Evolutionary conservation across 2,329 filamentous ascomycete genomes (phyloP), one percentile per base, ranked within the genome.

Genomic region (Phialemonium atrogriseum): DNA sequence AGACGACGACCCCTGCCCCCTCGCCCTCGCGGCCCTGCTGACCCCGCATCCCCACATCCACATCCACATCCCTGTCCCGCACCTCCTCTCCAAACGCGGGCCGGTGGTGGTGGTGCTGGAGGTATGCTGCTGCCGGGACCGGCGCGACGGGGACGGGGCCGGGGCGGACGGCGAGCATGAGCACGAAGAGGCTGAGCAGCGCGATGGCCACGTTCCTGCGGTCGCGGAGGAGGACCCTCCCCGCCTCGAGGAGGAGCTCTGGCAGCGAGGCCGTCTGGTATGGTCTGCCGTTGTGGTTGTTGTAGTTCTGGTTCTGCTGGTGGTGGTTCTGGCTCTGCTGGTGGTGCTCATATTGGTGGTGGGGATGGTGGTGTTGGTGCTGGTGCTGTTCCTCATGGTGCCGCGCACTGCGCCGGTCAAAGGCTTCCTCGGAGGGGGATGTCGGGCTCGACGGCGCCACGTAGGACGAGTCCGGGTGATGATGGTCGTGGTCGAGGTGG

Each of bases 151-250:
- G n/a, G n/a, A n/a, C n/a, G n/a, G n/a, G 55, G 36, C 30, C 55
- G 41, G 37, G 46, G 11, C 53, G 50, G 10, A 68, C 31, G 2
- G 70, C 67, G 8, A 78, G 55, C 17, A 73, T 34, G 10, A 76
- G 42, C 3, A 76, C 62, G n/a, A 79, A 47, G 3, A 70, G 36
- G 33, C 68, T 65, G 30, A 80, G 54, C 1, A 71, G 45, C 5
- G 61, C 56, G 16, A 80, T 78, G n/a, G 64, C 54, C 8, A 78
- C 48, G 34, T 79, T 80, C 55, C 70, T 77, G 35, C 62, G 62
- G 42, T 80, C 75, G 27, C 66, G 62, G 43, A 79, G 45, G 12
- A 72, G 50, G 7, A 79, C 66, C 19, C 64, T 61, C 30, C 60
- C 55, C 0, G 73, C 70, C 40, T 73, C 68, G 7, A 72, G 43